These are phyloP conservation scores for Sphenostylis stenocarpa DNA, from an alignment of 306 rosid species.

Conservation along the genomic window DNA sequence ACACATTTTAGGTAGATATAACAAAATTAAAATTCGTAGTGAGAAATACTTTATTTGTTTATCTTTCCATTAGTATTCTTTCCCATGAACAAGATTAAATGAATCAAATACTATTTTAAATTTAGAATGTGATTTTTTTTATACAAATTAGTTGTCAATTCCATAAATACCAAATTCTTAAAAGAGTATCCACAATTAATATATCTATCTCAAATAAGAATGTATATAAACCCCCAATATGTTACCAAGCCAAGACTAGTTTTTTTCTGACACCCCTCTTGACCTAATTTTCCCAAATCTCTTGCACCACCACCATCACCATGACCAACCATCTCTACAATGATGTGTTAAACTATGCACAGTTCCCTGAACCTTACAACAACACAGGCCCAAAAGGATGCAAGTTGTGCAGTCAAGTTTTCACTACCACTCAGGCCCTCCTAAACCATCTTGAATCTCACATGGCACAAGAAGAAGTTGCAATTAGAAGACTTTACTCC, in stretches of 20 bases:
- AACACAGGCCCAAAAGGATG: conserved; percentile 39
- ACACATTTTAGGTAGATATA: neutral
- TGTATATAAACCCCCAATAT: conserved; percentile 17
- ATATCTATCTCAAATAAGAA: neutral
- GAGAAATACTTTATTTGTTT: conserved; percentile 13
- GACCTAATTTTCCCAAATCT: neutral
- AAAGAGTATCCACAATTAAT: neutral
- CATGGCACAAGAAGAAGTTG: conserved; percentile 39
- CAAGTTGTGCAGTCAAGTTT: conserved; percentile 46
- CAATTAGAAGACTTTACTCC: conserved; percentile 31
- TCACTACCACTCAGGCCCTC: conserved; percentile 48
- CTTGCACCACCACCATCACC: neutral
- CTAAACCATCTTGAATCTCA: conserved; percentile 60
- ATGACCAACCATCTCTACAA: conserved; percentile 27
- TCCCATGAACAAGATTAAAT: conserved; percentile 14
- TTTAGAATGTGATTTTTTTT: no score
- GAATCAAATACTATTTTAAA: conserved; percentile 4
- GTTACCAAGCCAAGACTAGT: neutral
- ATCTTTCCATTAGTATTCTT: neutral
- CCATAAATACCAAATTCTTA: neutral
- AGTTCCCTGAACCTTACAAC: neutral
- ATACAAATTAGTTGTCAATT: neutral
- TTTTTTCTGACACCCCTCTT: no score
- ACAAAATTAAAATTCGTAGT: neutral
- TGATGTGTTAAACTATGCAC: neutral